These are phyloP conservation scores for Candida maesae DNA, from an alignment of 805 yeast species.

Conservation along the genomic window DNA sequence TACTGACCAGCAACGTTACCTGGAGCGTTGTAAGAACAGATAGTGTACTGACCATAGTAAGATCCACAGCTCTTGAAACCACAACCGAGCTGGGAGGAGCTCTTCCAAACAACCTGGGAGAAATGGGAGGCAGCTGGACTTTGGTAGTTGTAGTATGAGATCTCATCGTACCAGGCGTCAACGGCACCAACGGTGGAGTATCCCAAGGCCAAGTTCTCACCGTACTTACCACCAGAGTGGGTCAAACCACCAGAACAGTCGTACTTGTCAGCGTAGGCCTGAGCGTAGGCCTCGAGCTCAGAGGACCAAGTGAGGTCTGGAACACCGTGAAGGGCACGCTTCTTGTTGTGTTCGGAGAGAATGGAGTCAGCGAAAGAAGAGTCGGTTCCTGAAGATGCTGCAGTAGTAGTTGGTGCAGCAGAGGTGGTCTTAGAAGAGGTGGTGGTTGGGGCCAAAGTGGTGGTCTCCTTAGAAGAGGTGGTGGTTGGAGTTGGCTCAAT, in stretches of 20 bases:
- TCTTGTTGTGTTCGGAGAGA: conserved; percentile 46
- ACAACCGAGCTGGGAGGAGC: conserved; percentile 69
- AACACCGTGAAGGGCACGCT: conserved; percentile 46
- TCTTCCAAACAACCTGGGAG: conserved; percentile 80
- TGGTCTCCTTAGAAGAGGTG: conserved; percentile 12
- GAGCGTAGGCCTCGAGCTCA: conserved; percentile 45
- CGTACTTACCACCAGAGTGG: conserved; percentile 72
- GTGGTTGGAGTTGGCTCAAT: conserved; percentile 16
- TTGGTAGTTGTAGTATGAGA: conserved; percentile 47
- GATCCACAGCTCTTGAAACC: conserved; percentile 59
- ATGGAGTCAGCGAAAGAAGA: conserved; percentile 37
- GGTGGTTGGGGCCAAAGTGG: conserved; percentile 12
- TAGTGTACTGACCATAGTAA: conserved; percentile 56
- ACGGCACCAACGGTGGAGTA: conserved; percentile 51
- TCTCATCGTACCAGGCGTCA: conserved; percentile 77
- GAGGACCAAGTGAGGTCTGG: conserved; percentile 47
- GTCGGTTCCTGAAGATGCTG: conserved; percentile 21
- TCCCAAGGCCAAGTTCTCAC: conserved; percentile 81
- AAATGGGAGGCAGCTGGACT: conserved; percentile 71
- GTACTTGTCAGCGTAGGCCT: conserved; percentile 45
- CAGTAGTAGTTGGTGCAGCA: conserved; percentile 18
- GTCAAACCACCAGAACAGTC: conserved; percentile 58
- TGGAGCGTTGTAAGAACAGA: conserved; percentile 71
- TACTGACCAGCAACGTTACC: conserved; percentile 67
- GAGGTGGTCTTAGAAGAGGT: conserved; percentile 22